Conservation (phyloP, 2,329 filamentous ascomycete species). For the Diplocarpon rosae region DNA sequence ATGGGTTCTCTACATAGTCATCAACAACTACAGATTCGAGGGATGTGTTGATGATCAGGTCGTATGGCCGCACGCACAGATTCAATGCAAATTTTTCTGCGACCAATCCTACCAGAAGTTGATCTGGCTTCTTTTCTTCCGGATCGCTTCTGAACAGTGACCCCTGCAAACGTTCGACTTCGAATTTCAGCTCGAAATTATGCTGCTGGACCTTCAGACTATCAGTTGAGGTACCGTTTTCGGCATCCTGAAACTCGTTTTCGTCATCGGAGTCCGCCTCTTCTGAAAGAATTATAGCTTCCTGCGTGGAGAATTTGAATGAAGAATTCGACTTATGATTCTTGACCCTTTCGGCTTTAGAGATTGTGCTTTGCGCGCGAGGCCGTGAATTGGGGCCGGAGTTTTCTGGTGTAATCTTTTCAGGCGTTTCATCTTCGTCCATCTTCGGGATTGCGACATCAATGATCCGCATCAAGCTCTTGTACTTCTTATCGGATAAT, state of each 20-base stretch:
- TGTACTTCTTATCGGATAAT: slow-evolving; percentile 93
- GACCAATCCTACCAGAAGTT: slow-evolving; percentile 79
- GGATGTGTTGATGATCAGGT: slow-evolving; percentile 87
- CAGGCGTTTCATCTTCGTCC: slow-evolving; percentile 35
- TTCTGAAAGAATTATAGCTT: slow-evolving; percentile 64
- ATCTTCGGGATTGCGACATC: slow-evolving; percentile 91
- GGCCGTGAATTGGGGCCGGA: slow-evolving; percentile 8
- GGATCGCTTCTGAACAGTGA: slow-evolving; percentile 83
- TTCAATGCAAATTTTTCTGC: slow-evolving; percentile 81
- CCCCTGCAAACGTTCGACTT: slow-evolving; percentile 85
- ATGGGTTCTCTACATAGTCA: slow-evolving; percentile 83
- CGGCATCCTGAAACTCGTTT: slow-evolving; percentile 56
- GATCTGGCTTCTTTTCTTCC: slow-evolving; percentile 62
- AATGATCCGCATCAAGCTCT: slow-evolving; percentile 89
- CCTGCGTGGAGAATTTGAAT: slow-evolving; percentile 61
- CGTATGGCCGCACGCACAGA: slow-evolving; percentile 78
- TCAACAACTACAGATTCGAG: slow-evolving; percentile 81
- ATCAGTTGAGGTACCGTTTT: slow-evolving; percentile 42
- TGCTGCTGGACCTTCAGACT: slow-evolving; percentile 71
- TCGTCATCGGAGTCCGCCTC: slow-evolving; percentile 44
- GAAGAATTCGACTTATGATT: slow-evolving; percentile 55
- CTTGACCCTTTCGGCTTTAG: slow-evolving; percentile 34
- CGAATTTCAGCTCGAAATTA: slow-evolving; percentile 94
- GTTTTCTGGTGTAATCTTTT: slow-evolving; percentile 4
- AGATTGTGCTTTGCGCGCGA: slow-evolving; percentile 20